Base-by-base conservation (phyloP, 805 yeast species). In the Kluyveromyces nonfermentans region DNA sequence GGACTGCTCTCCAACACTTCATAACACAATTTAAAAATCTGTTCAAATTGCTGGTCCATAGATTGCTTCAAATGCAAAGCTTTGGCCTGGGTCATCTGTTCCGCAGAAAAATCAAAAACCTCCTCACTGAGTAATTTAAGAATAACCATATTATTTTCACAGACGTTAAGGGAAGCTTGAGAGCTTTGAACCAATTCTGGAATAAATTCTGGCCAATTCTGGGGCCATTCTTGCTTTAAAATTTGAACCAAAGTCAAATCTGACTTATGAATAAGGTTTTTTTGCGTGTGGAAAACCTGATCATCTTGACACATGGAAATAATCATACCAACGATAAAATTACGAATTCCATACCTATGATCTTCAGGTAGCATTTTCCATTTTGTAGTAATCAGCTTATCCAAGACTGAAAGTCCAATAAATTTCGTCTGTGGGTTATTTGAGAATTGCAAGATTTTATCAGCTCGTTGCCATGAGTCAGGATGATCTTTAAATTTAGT, bases 161-260 rank as follows among this genome's bases (percentile, higher is more conserved):
- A 93, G 42, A 93, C 96, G 57, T 88, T 90, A 63, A 85, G 78
- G 18, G 93, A 82, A 12, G 90, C 78, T 50, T 86, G 77, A 37
- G 94, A 81, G 50, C 95, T 82, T 47, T 74, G 77, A 38, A 90
- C 93, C 45, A 93, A 77, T 63, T 93, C 98, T 15, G 96, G 96
- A 41, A 93, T 84, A 57, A 93, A 93, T 56, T 82, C 85, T 16
- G 97, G 97, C 99, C 99, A 93, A 63, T 89, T 85, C 54, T 82
- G 86, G 30, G 99, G 99, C 99, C 99, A 93, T 63, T 93, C 99
- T 67, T 93, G 97, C 59, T 93, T 93, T 58, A 93, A 77, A 42
- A 93, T 82, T 59, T 89, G 94, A 32, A 93, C 98, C 56, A 93
- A 71, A 14, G 97, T 90, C 58, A 93, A 73, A 67, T 93, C 96